Percentiles rank a stretch among this genome's conserved stretches.
Evolutionary conservation across 257 asterid genomes (phyloP).

Genomic region (Solanum medicagineum): DNA sequence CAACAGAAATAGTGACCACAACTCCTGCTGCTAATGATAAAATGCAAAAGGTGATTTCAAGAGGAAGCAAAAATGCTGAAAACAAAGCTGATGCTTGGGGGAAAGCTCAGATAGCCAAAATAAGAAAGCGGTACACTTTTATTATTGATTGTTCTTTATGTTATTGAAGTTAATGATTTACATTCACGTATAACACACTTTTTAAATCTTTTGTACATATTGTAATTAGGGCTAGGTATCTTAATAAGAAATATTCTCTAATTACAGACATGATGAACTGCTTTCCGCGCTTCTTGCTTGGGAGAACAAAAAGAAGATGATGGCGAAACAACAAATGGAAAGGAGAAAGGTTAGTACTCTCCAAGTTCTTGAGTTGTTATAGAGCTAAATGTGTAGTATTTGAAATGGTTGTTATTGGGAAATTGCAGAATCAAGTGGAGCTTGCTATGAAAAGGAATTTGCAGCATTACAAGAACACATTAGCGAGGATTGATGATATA

Average conservation of each 20-base stretch:
- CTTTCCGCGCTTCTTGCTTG: conserved; percentile 32
- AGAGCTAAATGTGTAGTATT: background rate
- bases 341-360: conserved; percentile 38
- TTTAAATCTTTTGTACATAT: background rate
- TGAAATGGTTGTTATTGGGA: background rate
- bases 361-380: background rate
- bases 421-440: conserved; percentile 37
- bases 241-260: background rate
- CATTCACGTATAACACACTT: background rate
- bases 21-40: conserved; percentile 10
- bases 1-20: conserved; percentile 16
- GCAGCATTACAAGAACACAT: conserved; percentile 44
- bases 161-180: background rate
- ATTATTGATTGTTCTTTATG: background rate
- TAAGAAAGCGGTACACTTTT: conserved; percentile 43
- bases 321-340: conserved; percentile 33
- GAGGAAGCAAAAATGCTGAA: conserved; percentile 9
- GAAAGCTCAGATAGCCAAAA: conserved; percentile 39
- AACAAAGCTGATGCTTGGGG: conserved; percentile 55
- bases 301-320: conserved; percentile 46
- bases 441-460: conserved; percentile 30
- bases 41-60: conserved; percentile 18
- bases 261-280: conserved; percentile 46
- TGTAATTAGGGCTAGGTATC: background rate
- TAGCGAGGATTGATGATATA: conserved; percentile 39